Percentiles rank a stretch among this genome's conserved stretches.
These are phyloP conservation scores for Dipteronia dyeriana DNA, from an alignment of 345 rosid genomes.

Conservation along the genomic window DNA sequence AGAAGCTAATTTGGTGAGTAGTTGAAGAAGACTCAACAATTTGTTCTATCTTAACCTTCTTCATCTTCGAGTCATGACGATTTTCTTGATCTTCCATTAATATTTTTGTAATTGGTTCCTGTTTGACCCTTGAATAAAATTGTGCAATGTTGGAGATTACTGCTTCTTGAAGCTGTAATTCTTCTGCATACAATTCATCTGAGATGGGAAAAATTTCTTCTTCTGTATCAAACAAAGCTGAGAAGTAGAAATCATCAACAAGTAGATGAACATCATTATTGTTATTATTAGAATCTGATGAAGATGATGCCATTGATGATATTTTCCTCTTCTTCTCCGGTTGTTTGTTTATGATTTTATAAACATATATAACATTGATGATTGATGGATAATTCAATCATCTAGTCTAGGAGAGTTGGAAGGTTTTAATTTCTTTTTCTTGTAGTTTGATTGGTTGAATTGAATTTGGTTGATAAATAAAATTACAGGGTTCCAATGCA, in stretches of 20 bases:
- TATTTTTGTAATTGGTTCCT: not conserved
- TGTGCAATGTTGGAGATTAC: constrained; percentile 21
- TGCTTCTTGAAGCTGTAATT: constrained; percentile 42
- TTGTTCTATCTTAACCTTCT: constrained; percentile 1
- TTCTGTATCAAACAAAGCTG: constrained; percentile 4
- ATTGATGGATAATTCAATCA: not conserved
- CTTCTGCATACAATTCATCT: constrained; percentile 37
- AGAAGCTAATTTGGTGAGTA: constrained; percentile 17
- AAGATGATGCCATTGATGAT: not conserved
- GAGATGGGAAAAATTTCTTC: constrained; percentile 36
- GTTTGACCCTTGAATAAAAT: not conserved
- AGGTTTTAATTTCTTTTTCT: not conserved
- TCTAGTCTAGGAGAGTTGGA: not conserved
- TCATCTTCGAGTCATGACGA: not conserved
- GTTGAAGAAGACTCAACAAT: constrained; percentile 16
- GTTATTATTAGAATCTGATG: not conserved
- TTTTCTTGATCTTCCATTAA: not conserved
- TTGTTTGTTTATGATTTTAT: not conserved
- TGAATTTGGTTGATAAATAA: not conserved
- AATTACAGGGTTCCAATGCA: too few species aligned
- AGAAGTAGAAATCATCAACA: constrained; percentile 42
- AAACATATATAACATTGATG: not conserved
- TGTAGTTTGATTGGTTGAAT: not conserved
- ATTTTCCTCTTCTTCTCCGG: not conserved
- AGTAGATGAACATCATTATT: not conserved